These are phyloP conservation scores for Citrus reticulata DNA, from an alignment of 345 rosid species.

Conservation along the genomic window DNA sequence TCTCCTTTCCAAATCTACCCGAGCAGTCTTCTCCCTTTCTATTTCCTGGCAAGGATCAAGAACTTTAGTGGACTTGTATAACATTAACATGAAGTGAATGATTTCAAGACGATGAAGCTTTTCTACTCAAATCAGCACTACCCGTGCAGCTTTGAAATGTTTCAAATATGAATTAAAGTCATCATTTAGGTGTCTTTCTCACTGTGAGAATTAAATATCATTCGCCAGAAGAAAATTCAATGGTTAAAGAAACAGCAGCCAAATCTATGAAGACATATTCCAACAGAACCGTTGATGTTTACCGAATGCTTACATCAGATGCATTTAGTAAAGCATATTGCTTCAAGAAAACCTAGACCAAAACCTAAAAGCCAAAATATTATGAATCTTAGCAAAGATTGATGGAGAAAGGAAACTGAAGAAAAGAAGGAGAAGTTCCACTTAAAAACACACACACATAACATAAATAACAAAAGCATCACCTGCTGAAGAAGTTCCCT, in stretches of 20 bases:
- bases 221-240: neutral
- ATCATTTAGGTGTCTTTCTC: neutral
- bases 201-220: neutral
- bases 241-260: neutral
- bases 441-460: neutral
- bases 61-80: neutral
- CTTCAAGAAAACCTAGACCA: neutral
- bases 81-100: neutral
- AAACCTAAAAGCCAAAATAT: neutral
- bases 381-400: neutral
- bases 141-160: neutral
- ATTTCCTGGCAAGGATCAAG: conserved; percentile 53
- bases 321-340: conserved; percentile 4
- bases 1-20: conserved; percentile 80
- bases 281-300: neutral
- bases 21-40: conserved; percentile 85
- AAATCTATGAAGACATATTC: neutral
- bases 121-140: neutral
- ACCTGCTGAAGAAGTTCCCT: conserved; percentile 90
- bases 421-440: neutral
- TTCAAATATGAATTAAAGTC: neutral
- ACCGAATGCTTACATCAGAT: neutral
- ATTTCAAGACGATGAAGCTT: neutral
- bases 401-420: neutral
- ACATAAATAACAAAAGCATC: conserved; percentile 3